phyloP scores from a whole-genome alignment of 2,329 filamentous ascomycete species.

The Colletotrichum noveboracense region DNA sequence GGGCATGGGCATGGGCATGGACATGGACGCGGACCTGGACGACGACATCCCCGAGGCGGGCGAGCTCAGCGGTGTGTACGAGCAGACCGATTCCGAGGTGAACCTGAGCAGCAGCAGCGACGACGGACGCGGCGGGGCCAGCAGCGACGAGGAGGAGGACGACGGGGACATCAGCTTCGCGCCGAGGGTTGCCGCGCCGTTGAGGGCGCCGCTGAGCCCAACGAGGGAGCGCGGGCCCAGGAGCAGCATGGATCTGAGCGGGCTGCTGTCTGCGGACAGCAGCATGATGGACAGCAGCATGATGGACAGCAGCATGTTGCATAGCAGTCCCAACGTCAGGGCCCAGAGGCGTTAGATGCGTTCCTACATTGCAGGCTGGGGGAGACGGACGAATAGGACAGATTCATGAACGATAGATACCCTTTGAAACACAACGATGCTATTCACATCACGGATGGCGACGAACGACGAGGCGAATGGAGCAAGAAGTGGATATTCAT shows the following conservation, averaged over 20 bases:
- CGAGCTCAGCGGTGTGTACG: conserved; percentile 62
- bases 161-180: conserved; percentile 43
- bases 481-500: not conserved
- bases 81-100: conserved; percentile 79
- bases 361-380: not conserved
- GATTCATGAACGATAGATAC: conserved; percentile 8
- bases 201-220: conserved; percentile 41
- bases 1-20: conserved; percentile 44
- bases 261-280: conserved; percentile 61
- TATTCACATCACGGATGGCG: not conserved
- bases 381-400: conserved; percentile 14
- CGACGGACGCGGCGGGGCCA: not conserved
- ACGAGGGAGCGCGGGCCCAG: conserved; percentile 34
- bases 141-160: conserved; percentile 24
- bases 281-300: conserved; percentile 53
- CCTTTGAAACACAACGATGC: not conserved
- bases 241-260: conserved; percentile 62
- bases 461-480: not conserved
- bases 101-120: conserved; percentile 54
- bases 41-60: conserved; percentile 73
- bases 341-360: conserved; percentile 32
- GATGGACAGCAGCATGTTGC: conserved; percentile 49
- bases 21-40: conserved; percentile 74
- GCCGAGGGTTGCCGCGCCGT: conserved; percentile 34
- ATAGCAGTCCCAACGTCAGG: conserved; percentile 57